A percentile compares a stretch with the other conserved stretches of the same genome.
These are phyloP conservation scores for Phytophthora idaei DNA, from an alignment of 352 stramenopile species.

Conservation along the genomic window DNA sequence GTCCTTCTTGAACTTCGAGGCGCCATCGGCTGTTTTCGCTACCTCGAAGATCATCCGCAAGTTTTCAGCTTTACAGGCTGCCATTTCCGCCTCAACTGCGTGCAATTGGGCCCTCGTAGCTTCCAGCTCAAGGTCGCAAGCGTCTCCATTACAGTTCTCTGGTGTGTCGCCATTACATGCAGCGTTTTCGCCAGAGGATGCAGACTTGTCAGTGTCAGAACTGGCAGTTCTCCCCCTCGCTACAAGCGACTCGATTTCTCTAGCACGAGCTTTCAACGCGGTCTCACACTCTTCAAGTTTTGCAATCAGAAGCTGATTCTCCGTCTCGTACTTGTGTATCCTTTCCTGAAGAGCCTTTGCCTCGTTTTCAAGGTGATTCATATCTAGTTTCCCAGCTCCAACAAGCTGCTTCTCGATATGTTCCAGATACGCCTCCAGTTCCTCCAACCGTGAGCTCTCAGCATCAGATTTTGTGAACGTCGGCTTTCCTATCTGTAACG, in stretches of 20 bases:
- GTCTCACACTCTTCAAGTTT: conserved; percentile 39
- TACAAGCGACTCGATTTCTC: conserved; percentile 29
- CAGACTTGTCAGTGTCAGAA: conserved; percentile 19
- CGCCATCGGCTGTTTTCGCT: conserved; percentile 66
- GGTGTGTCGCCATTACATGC: conserved; percentile 21
- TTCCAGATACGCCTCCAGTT: conserved; percentile 28
- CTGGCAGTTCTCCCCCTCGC: conserved; percentile 7
- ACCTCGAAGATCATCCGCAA: conserved; percentile 79
- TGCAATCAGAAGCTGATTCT: conserved; percentile 27
- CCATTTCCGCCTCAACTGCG: conserved; percentile 53
- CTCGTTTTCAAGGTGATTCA: conserved; percentile 21
- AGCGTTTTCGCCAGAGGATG: conserved; percentile 19
- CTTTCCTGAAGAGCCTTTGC: conserved; percentile 21
- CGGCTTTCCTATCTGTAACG: conserved; percentile 12
- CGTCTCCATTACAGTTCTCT: conserved; percentile 25
- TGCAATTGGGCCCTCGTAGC: conserved; percentile 40
- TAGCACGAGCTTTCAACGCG: conserved; percentile 28
- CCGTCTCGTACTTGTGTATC: conserved; percentile 29
- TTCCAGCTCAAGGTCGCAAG: conserved; percentile 30
- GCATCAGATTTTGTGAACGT: background rate
- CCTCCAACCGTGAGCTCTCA: conserved; percentile 8
- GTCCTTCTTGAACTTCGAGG: conserved; percentile 66
- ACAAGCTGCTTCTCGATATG: conserved; percentile 28
- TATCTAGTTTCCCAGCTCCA: conserved; percentile 10
- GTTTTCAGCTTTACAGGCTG: conserved; percentile 72